Evolutionary conservation across 148 eudicot species (phyloP).

Genomic region (Heliamphora exappendiculata): DNA sequence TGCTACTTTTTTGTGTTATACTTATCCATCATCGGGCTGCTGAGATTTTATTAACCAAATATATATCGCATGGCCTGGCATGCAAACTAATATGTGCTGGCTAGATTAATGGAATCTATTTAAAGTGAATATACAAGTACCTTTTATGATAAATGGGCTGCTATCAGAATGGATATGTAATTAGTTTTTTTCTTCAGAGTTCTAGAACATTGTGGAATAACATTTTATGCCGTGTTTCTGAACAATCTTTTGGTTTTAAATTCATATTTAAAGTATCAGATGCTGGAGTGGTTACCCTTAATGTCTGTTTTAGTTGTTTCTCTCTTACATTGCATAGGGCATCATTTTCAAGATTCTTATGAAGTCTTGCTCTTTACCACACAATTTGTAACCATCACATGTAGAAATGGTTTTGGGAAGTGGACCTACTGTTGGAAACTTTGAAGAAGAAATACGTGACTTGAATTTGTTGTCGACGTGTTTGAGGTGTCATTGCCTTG

Average conservation of each 20-base stretch:
- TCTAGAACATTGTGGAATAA: background rate
- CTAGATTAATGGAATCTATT: background rate
- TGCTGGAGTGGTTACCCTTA: background rate
- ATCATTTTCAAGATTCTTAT: background rate
- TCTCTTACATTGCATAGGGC: background rate
- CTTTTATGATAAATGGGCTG: background rate
- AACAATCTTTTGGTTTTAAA: background rate
- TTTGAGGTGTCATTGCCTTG: background rate
- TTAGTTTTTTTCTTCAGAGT: background rate
- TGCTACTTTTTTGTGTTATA: conserved; percentile 1
- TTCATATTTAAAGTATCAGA: background rate
- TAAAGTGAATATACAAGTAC: background rate
- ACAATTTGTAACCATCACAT: background rate
- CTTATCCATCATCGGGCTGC: background rate
- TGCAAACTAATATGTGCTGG: background rate
- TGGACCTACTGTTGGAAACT: background rate
- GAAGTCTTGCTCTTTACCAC: background rate
- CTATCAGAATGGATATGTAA: background rate
- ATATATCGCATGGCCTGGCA: background rate
- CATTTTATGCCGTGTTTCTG: background rate
- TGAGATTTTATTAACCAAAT: background rate
- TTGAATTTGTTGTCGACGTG: background rate
- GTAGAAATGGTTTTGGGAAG: background rate
- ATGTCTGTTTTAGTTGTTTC: background rate
- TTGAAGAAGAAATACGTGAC: background rate